Percentiles rank a stretch among this genome's conserved stretches.
Conservation (phyloP, 2,329 filamentous ascomycete species). For the Cordyceps cicadae region DNA sequence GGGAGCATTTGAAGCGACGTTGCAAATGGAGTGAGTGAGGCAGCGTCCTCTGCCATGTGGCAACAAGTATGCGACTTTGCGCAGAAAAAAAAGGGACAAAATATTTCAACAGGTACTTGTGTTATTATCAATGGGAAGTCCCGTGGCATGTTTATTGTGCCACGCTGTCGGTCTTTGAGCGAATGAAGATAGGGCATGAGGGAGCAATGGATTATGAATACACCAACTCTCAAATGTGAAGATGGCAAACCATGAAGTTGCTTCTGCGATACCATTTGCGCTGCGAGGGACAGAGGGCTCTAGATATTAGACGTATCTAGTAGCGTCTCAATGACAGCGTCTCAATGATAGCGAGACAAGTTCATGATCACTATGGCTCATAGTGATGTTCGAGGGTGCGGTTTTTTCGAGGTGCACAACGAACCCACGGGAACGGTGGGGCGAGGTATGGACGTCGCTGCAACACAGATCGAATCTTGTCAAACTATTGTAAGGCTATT, state of each 20-base stretch:
- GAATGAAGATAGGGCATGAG: background rate
- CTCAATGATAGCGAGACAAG: too few relatives aligned
- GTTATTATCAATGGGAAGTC: constrained; percentile 5
- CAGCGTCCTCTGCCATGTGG: background rate
- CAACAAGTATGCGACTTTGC: background rate
- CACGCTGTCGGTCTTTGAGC: background rate
- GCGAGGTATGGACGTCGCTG: too few relatives aligned
- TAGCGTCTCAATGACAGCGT: too few relatives aligned
- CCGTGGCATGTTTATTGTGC: background rate
- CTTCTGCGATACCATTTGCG: too few relatives aligned
- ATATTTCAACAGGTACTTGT: background rate
- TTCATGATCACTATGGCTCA: too few relatives aligned
- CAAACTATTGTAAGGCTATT: too few relatives aligned
- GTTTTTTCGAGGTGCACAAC: background rate
- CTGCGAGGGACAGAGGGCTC: too few relatives aligned
- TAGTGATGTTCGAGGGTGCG: background rate
- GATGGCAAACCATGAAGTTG: background rate
- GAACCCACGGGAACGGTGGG: too few relatives aligned
- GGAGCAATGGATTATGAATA: constrained; percentile 7
- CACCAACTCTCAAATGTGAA: background rate
- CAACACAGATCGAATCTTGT: too few relatives aligned
- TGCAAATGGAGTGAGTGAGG: background rate
- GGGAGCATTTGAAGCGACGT: background rate
- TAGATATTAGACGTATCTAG: too few relatives aligned
- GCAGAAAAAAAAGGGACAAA: background rate